phyloP scores from a whole-genome alignment of 1,139 yeast genomes.

The Zygosaccharomyces sapae region DNA sequence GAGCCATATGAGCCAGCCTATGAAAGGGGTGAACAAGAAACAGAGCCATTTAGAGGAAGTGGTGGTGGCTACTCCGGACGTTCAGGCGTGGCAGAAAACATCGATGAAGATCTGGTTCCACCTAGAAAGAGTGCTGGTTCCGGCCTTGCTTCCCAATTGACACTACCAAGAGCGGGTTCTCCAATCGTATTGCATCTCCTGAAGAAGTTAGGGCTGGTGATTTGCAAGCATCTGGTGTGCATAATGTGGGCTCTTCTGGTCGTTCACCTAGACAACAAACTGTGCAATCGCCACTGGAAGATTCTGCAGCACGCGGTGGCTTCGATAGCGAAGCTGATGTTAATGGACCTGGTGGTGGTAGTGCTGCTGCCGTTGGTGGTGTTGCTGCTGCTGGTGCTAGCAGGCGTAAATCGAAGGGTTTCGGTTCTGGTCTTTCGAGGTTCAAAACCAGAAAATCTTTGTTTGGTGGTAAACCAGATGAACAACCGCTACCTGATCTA shows the following conservation, averaged over 20 bases:
- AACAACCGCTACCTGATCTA: neutral
- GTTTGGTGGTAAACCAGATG: neutral
- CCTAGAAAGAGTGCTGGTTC: neutral
- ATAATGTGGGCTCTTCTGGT: neutral
- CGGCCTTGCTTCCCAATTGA: constrained; percentile 5
- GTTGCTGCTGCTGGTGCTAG: too few relatives aligned
- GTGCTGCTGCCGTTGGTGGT: neutral
- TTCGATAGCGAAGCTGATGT: constrained; percentile 1
- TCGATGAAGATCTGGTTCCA: neutral
- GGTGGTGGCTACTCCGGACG: too few relatives aligned
- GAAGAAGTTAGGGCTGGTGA: neutral
- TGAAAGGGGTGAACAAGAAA: too few relatives aligned
- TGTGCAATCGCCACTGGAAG: neutral
- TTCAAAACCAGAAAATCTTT: neutral
- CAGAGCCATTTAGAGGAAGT: too few relatives aligned
- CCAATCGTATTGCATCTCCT: neutral
- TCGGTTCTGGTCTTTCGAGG: neutral
- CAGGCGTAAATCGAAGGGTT: constrained; percentile 9
- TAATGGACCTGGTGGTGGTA: neutral
- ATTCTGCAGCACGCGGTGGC: constrained; percentile 1
- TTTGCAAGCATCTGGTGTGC: neutral
- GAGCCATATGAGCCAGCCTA: too few relatives aligned
- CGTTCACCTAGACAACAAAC: neutral
- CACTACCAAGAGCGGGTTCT: neutral
- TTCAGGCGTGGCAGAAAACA: too few relatives aligned